phyloP scores from a whole-genome alignment of 139 green algal genomes.

The Chlorella vulgaris region DNA sequence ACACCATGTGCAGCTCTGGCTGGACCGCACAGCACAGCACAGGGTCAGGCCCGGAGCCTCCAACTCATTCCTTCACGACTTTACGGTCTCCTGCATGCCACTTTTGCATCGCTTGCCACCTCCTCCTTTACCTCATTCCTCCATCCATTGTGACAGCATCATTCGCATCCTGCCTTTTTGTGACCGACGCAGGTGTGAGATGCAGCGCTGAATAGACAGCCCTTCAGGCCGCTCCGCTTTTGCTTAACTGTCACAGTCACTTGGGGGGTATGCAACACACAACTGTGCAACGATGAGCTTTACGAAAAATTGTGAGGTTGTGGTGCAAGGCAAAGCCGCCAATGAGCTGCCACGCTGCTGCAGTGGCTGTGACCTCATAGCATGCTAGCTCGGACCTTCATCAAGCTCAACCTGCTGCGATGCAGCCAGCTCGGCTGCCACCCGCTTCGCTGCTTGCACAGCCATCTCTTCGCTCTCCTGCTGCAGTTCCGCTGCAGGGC shows the following conservation, averaged over 20 bases:
- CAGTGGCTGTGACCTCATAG: too few relatives aligned
- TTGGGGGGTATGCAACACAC: too few relatives aligned
- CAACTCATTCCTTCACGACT: too few relatives aligned
- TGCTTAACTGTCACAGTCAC: not conserved
- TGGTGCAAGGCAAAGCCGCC: not conserved
- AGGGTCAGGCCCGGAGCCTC: too few relatives aligned
- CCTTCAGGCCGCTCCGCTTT: not conserved
- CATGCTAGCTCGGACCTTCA: too few relatives aligned
- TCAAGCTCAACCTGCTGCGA: not conserved
- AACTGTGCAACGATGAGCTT: not conserved
- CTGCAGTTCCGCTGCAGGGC: not conserved
- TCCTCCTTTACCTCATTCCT: too few relatives aligned
- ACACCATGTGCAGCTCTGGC: too few relatives aligned
- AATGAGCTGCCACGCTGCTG: too few relatives aligned
- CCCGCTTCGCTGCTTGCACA: not conserved
- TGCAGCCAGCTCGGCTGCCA: not conserved
- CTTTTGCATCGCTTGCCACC: too few relatives aligned
- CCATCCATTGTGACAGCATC: not conserved
- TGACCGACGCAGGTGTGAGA: not conserved
- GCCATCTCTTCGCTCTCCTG: not conserved
- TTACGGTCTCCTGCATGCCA: too few relatives aligned
- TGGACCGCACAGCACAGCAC: too few relatives aligned
- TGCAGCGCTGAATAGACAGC: too few relatives aligned
- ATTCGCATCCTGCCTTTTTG: not conserved
- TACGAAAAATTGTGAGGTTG: not conserved